phyloP scores from a whole-genome alignment of 768 basidiomycete genomes.

The Lepiota brunneoincarnata region DNA sequence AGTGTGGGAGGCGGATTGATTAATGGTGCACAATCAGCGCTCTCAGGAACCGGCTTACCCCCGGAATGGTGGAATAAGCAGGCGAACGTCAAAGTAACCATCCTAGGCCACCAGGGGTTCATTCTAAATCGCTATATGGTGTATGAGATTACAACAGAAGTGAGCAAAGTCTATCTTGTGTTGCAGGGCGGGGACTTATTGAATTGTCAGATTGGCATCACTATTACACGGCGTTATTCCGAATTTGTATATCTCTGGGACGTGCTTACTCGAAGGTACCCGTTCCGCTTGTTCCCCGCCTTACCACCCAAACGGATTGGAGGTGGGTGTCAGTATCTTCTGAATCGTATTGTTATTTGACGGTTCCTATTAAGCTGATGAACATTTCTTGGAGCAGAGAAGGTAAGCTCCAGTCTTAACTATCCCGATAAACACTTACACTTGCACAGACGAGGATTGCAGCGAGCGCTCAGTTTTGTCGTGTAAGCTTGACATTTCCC shows the following conservation, averaged over 20 bases:
- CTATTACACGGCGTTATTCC: constrained; percentile 85
- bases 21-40: constrained; percentile 52
- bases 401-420: constrained; percentile 38
- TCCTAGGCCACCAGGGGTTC: constrained; percentile 89
- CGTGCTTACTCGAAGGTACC: constrained; percentile 80
- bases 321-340: constrained; percentile 47
- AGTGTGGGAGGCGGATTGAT: constrained; percentile 23
- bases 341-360: constrained; percentile 12
- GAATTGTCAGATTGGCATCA: constrained; percentile 47
- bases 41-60: constrained; percentile 72
- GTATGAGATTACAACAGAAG: constrained; percentile 78
- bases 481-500: constrained; percentile 44
- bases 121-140: constrained; percentile 85
- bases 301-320: constrained; percentile 93
- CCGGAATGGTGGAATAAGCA: constrained; percentile 87
- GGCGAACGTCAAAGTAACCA: constrained; percentile 65
- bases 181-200: constrained; percentile 10
- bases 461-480: constrained; percentile 76
- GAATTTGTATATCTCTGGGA: constrained; percentile 94
- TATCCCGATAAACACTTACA: constrained; percentile 2
- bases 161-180: constrained; percentile 33
- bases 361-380: constrained; percentile 58
- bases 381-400: constrained; percentile 88
- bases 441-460: constrained; percentile 65
- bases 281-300: constrained; percentile 84